Evolutionary conservation across 352 stramenopile species (phyloP).

Genomic region (Phytophthora cactorum): DNA sequence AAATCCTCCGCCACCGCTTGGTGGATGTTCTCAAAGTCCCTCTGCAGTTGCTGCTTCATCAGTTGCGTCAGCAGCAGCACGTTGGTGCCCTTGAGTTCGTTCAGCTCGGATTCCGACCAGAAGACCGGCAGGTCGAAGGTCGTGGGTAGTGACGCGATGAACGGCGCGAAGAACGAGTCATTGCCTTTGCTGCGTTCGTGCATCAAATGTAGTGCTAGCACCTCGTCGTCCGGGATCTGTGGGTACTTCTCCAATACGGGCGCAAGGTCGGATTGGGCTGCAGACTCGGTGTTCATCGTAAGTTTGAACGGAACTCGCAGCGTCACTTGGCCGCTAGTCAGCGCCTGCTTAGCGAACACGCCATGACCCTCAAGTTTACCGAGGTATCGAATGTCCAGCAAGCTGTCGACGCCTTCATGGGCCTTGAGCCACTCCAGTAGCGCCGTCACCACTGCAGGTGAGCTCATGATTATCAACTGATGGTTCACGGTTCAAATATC

Average conservation of each 20-base stretch:
- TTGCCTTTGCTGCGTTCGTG: conserved; percentile 55
- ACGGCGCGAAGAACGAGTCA: conserved; percentile 58
- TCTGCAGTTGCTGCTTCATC: conserved; percentile 63
- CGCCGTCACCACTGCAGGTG: conserved; percentile 29
- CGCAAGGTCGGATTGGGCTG: conserved; percentile 46
- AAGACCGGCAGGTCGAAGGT: conserved; percentile 67
- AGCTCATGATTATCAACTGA: conserved; percentile 34
- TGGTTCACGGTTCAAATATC: conserved; percentile 19
- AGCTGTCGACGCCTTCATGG: conserved; percentile 33
- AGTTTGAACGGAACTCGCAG: conserved; percentile 58
- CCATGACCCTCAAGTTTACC: conserved; percentile 51
- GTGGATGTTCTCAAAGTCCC: conserved; percentile 71
- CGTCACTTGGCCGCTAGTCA: conserved; percentile 48
- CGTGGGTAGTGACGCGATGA: conserved; percentile 57
- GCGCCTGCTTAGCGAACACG: conserved; percentile 49
- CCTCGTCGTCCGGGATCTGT: conserved; percentile 53
- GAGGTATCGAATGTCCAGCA: conserved; percentile 53
- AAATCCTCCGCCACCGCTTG: conserved; percentile 50
- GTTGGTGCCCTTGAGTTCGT: conserved; percentile 59
- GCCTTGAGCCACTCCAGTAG: conserved; percentile 49
- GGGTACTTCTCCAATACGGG: conserved; percentile 44
- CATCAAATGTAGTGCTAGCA: conserved; percentile 68
- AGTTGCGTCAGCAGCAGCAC: conserved; percentile 63
- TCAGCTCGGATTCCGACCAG: conserved; percentile 54
- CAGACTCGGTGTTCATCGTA: conserved; percentile 59